Evolutionary conservation across 192 early-diverging fungal genomes (phyloP), one percentile per base, ranked within the genome.

Genomic region (Pilobolus umbonatus): DNA sequence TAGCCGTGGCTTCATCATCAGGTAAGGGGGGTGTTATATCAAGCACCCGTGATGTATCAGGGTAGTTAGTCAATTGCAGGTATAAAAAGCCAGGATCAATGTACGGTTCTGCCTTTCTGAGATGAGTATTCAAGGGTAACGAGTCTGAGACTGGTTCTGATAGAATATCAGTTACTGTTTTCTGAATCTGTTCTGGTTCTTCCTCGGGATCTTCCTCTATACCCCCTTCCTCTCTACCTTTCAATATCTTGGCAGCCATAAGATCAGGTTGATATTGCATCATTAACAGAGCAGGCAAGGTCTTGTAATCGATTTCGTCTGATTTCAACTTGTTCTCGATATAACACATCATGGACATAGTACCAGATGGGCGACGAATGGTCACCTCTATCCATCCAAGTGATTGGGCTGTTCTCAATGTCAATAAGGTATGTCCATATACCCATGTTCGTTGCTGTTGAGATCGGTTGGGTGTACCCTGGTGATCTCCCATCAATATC

Each of bases 341-440:
- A 46, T 86, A 82, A 29, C 77, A 67, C 32, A 86, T 65, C 26
- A 91, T 81, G 1, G 85, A 81, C 0, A 87, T 76, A 0, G 85
- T 88, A 10, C 90, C 92, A 24, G 89, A 86, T 0, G 92, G 85
- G 43, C 91, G 76, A 29, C 94, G 88, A 26, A 94, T 78, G 1
- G 78, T 85, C 48, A 95, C 83, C 71, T 96, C 87, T 1, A 82
- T 83, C 89, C 92, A 86, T 0, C 85, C 84, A 10, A 81, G 69
- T 9, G 75, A 74, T 21, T 77, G 83, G 48, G 84, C 78, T 0
- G 86, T 81, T 29, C 75, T 75, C 12, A 94, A 74, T 3, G 94
- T 92, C 21, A 98, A 67, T 26, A 98, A 75, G 25, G 86, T 81
- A 57, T 91, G 89, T 50, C 93, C 92, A 65, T 90, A 87, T n/a